These are phyloP conservation scores for Debaryomyces maramus DNA, from an alignment of 805 yeast genomes.

Conservation along the genomic window DNA sequence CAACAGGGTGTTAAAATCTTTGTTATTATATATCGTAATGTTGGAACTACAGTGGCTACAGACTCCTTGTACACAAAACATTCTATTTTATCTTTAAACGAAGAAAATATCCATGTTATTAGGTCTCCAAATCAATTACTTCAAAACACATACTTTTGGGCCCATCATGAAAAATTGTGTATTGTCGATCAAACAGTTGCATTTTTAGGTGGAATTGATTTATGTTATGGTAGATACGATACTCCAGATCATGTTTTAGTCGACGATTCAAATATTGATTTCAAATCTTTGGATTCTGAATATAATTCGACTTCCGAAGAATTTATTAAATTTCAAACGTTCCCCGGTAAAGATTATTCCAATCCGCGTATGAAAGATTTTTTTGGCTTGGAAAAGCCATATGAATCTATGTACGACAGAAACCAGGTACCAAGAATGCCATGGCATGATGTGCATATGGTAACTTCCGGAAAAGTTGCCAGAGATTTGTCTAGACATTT, in stretches of 20 bases:
- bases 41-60: slow-evolving; percentile 87
- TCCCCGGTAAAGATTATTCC: slow-evolving; percentile 97
- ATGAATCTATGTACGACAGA: slow-evolving; percentile 89
- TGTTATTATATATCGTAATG: slow-evolving; percentile 89
- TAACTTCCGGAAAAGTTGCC: slow-evolving; percentile 91
- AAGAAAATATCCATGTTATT: slow-evolving; percentile 79
- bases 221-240: slow-evolving; percentile 94
- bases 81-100: slow-evolving; percentile 78
- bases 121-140: slow-evolving; percentile 94
- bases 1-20: slow-evolving; percentile 93
- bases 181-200: slow-evolving; percentile 86
- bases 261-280: slow-evolving; percentile 60
- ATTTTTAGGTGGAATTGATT: slow-evolving; percentile 92
- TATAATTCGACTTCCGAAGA: slow-evolving; percentile 39
- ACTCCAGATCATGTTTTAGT: slow-evolving; percentile 91
- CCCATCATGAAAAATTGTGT: slow-evolving; percentile 94
- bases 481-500: slow-evolving; percentile 91
- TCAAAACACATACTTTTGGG: slow-evolving; percentile 96
- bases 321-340: slow-evolving; percentile 56
- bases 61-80: slow-evolving; percentile 95
- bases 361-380: slow-evolving; percentile 94
- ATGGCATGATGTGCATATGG: slow-evolving; percentile 99
- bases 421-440: slow-evolving; percentile 89
- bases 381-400: slow-evolving; percentile 75
- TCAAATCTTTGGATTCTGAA: slow-evolving; percentile 28